A percentile compares a stretch with the other conserved stretches of the same genome.
These are phyloP conservation scores for Xylaria cubensis DNA, from an alignment of 495 filamentous ascomycete species.

Conservation along the genomic window DNA sequence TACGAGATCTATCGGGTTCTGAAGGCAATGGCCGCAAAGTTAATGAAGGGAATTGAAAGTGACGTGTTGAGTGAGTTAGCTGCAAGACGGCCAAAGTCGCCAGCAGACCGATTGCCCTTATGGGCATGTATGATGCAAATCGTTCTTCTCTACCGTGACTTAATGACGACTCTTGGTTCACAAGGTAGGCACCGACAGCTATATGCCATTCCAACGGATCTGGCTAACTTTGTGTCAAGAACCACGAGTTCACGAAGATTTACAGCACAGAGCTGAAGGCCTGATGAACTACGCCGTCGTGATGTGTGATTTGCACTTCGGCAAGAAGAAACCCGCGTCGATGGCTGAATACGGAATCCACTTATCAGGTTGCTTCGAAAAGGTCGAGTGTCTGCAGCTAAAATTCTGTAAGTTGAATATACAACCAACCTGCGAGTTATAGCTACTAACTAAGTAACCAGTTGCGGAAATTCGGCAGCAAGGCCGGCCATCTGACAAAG, in stretches of 20 bases:
- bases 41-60: constrained; percentile 37
- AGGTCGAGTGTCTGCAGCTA: constrained; percentile 12
- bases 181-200: constrained; percentile 31
- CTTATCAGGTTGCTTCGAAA: constrained; percentile 11
- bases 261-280: constrained; percentile 13
- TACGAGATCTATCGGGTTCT: constrained; percentile 34
- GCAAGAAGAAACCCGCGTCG: constrained; percentile 40
- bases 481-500: constrained; percentile 13
- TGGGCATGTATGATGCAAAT: constrained; percentile 43
- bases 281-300: constrained; percentile 39
- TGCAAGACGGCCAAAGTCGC: constrained; percentile 32
- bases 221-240: constrained; percentile 30
- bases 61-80: constrained; percentile 34
- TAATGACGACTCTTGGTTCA: constrained; percentile 26
- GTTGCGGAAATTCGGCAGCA: constrained; percentile 23
- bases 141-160: constrained; percentile 41
- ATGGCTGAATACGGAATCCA: constrained; percentile 31
- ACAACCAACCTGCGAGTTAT: background rate
- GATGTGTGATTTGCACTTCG: constrained; percentile 42
- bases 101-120: constrained; percentile 39
- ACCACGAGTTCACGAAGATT: constrained; percentile 12
- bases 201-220: background rate
- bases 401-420: constrained; percentile 34
- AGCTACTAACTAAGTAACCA: background rate
- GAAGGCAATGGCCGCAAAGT: constrained; percentile 32